These are phyloP conservation scores for Trypanosoma boissoni DNA, from an alignment of 208 protist species.

Conservation along the genomic window DNA sequence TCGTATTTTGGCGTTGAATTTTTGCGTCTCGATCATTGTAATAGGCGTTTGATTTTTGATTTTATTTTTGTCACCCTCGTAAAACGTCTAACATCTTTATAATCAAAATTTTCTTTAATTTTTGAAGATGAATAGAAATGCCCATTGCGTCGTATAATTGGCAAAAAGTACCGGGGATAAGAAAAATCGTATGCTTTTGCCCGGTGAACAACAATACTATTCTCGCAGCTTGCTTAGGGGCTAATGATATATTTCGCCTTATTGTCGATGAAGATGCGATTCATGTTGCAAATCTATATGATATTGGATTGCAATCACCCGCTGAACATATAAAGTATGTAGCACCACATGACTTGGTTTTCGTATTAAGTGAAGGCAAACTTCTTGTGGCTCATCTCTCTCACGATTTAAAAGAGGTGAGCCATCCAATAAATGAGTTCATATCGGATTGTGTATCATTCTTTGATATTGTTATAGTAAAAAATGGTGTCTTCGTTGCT, in stretches of 20 bases:
- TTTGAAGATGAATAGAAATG: constrained; percentile 14
- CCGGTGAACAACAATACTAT: constrained; percentile 7
- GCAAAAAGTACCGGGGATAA: constrained; percentile 11
- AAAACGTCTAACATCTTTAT: too few species aligned
- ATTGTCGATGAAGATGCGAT: constrained; percentile 2
- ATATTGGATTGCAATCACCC: constrained; percentile 3
- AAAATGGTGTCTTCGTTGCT: constrained; percentile 12
- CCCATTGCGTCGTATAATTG: constrained; percentile 8
- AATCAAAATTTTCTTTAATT: too few species aligned
- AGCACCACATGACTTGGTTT: background rate
- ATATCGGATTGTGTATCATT: background rate
- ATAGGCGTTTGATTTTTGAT: background rate
- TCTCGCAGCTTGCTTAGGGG: constrained; percentile 12
- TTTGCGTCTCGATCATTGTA: too few species aligned
- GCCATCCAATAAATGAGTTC: background rate
- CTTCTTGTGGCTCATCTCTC: background rate
- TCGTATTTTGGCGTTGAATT: background rate
- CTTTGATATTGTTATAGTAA: constrained; percentile 21
- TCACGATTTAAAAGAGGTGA: background rate
- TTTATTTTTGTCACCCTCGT: background rate
- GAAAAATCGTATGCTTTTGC: constrained; percentile 13
- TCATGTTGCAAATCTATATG: constrained; percentile 6
- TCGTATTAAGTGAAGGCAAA: constrained; percentile 3
- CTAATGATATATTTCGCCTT: constrained; percentile 16
- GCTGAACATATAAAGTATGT: constrained; percentile 8